Base-by-base conservation (phyloP, 495 filamentous ascomycete genomes). In the Pyronema domesticum region DNA sequence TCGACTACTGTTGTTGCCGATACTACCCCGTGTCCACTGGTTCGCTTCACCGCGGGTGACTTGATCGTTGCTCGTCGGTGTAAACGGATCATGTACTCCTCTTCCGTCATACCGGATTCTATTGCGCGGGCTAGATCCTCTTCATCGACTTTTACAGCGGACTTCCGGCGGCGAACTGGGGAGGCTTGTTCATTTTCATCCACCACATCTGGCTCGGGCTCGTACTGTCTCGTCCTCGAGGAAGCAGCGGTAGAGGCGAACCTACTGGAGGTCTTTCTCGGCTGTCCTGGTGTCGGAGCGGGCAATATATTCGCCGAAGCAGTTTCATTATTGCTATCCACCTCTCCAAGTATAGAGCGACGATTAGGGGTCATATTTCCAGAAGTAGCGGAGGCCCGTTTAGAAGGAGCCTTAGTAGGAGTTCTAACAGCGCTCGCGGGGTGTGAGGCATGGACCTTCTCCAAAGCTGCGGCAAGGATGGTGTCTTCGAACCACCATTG, bases 401-500 rank as follows among this genome's bases (percentile, higher is more conserved):
- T 59, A 30, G 23, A 30, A 30, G 23, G 5, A n/a, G 78, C 72
- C 64, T 83, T 82, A 3, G 81, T 82, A 2, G 91, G 88, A 40
- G 89, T 93, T 19, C 82, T 79, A 7, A 89, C 84, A 54, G 74
- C 74, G 17, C 79, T 74, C 44, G 77, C 72, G 46, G 74, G 73
- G 60, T 64, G 69, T 57, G 62, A 63, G 42, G 57, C 55, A 30
- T 30, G 23, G 5, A 30, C 23, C 44, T 65, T 65, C 53, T 64
- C 62, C 17, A 61, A 50, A n/a, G 70, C 68, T 9, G 64, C 64
- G 33, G 74, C 70, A 69, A 79, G 85, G 64, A 94, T 74, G 34
- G 78, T 77, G 70, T 96, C 91, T 67, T 95, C 89, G 50, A 84
- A 79, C 87, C 87, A 99, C 91, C 91, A 99, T 64, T 96, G 86